phyloP scores from a whole-genome alignment of 495 filamentous ascomycete genomes.

The Hypoxylon perforatum region DNA sequence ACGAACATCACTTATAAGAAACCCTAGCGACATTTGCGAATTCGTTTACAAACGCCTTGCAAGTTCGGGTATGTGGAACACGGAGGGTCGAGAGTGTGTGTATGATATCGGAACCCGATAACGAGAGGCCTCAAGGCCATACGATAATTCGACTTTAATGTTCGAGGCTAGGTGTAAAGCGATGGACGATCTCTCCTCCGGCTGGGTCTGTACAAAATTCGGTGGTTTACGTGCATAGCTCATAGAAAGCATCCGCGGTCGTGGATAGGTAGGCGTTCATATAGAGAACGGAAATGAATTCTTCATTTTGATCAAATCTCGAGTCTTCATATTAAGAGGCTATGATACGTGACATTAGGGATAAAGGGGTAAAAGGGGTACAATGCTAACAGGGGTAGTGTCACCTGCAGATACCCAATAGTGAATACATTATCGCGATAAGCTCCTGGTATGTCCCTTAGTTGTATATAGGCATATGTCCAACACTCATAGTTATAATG shows the following conservation, averaged over 20 bases:
- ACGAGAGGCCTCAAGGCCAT: constrained; percentile 30
- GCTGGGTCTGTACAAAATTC: constrained; percentile 47
- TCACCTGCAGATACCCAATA: too few species aligned
- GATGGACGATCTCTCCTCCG: constrained; percentile 49
- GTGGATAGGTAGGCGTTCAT: constrained; percentile 48
- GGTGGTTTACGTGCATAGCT: constrained; percentile 45
- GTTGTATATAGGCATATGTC: too few species aligned
- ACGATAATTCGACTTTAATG: constrained; percentile 31
- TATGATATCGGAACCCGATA: constrained; percentile 43
- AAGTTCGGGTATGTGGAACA: constrained; percentile 3
- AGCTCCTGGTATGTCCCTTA: too few species aligned
- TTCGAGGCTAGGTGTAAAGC: constrained; percentile 31
- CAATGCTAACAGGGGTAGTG: too few species aligned
- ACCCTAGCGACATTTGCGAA: constrained; percentile 5
- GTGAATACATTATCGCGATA: too few species aligned
- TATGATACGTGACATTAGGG: constrained; percentile 6
- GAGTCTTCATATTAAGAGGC: neutral
- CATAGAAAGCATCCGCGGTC: constrained; percentile 45
- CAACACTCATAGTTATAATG: too few species aligned
- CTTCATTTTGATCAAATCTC: constrained; percentile 28
- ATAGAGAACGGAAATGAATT: constrained; percentile 42
- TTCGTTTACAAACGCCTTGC: constrained; percentile 15
- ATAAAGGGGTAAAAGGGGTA: neutral
- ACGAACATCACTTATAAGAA: constrained; percentile 38
- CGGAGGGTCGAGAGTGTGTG: constrained; percentile 31